These are phyloP conservation scores for Dactylellina drechsleri DNA, from an alignment of 2,329 filamentous ascomycete genomes.

Conservation along the genomic window DNA sequence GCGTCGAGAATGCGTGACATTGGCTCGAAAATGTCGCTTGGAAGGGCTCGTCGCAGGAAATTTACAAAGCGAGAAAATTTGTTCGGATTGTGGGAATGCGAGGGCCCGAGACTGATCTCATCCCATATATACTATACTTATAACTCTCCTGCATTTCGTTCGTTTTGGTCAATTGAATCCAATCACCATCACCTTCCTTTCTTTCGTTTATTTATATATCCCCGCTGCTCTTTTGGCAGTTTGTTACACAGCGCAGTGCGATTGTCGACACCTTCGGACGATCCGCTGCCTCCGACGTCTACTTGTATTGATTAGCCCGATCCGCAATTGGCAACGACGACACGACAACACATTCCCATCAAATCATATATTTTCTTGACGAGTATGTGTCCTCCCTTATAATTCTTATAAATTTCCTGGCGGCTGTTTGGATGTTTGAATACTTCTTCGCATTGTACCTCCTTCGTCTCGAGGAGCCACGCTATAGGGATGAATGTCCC, in stretches of 20 bases:
- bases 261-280: background rate
- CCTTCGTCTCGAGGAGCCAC: background rate
- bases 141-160: too few relatives aligned
- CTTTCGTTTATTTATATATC: background rate
- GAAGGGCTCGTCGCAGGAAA: conserved; percentile 22
- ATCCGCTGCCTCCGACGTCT: background rate
- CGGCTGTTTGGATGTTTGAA: background rate
- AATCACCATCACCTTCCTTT: conserved; percentile 1
- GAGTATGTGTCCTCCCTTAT: background rate
- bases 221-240: too few relatives aligned
- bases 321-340: conserved; percentile 34
- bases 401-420: too few relatives aligned
- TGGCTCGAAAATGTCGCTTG: conserved; percentile 11
- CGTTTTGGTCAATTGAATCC: too few relatives aligned
- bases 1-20: background rate
- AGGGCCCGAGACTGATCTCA: conserved; percentile 27
- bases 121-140: conserved; percentile 1
- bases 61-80: conserved; percentile 39
- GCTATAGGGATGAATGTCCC: background rate
- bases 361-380: background rate
- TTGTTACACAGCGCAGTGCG: background rate
- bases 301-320: background rate
- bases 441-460: background rate
- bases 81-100: conserved; percentile 55
- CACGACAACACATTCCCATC: conserved; percentile 23